Percentiles rank a stretch among this genome's conserved stretches.
These are phyloP conservation scores for Torulaspora delbrueckii DNA, from an alignment of 805 yeast species.

Conservation along the genomic window DNA sequence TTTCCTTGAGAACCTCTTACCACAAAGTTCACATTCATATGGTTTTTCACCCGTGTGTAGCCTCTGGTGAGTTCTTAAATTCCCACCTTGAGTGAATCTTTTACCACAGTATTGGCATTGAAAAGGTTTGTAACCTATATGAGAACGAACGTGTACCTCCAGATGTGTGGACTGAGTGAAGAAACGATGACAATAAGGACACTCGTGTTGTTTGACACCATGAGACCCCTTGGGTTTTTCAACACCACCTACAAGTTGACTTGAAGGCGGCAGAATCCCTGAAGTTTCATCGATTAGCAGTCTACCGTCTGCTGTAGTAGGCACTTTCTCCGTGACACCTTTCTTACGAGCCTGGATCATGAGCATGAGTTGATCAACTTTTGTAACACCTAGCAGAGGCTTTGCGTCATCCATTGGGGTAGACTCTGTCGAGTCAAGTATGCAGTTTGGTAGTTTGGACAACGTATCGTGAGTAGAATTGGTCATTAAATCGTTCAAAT, in stretches of 20 bases:
- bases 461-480: slow-evolving; percentile 20
- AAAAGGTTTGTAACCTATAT: slow-evolving; percentile 81
- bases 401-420: slow-evolving; percentile 53
- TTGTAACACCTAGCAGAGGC: slow-evolving; percentile 77
- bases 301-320: slow-evolving; percentile 65
- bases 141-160: slow-evolving; percentile 84
- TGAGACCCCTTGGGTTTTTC: slow-evolving; percentile 49
- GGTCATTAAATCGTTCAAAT: slow-evolving; percentile 12
- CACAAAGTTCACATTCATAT: slow-evolving; percentile 71
- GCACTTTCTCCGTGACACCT: slow-evolving; percentile 60
- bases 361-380: slow-evolving; percentile 86
- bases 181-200: slow-evolving; percentile 71
- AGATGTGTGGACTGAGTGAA: slow-evolving; percentile 89
- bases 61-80: slow-evolving; percentile 76
- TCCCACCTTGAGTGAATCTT: slow-evolving; percentile 86
- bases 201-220: slow-evolving; percentile 53
- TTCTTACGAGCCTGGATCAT: slow-evolving; percentile 84
- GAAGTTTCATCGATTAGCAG: slow-evolving; percentile 48
- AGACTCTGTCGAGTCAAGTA: slow-evolving; percentile 44
- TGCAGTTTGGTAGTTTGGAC: slow-evolving; percentile 18
- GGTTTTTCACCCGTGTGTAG: slow-evolving; percentile 93
- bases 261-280: slow-evolving; percentile 52
- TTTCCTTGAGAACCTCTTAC: slow-evolving; percentile 75
- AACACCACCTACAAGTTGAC: slow-evolving; percentile 73
- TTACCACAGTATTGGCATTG: slow-evolving; percentile 75